Evolutionary conservation across 495 filamentous ascomycete genomes (phyloP).

Genomic region (Geoglossum glabrum): DNA sequence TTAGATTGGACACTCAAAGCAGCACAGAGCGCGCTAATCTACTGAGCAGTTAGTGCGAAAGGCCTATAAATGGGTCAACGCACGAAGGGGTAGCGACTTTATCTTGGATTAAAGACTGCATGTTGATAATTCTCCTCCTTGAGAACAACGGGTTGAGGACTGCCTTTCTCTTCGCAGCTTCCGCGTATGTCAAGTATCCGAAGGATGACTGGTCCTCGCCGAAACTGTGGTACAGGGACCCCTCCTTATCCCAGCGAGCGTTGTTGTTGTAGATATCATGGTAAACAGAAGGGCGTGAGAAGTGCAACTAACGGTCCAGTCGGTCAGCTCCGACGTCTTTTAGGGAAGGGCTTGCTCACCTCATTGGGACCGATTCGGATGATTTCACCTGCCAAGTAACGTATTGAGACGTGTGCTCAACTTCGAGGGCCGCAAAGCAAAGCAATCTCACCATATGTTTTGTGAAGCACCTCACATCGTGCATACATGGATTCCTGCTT

Average conservation of each 20-base stretch:
- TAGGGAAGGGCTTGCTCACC: slow-evolving; percentile 5
- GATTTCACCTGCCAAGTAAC: too few species aligned
- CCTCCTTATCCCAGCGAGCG: slow-evolving; percentile 23
- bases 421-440: too few species aligned
- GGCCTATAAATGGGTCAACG: too few species aligned
- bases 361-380: slow-evolving; percentile 17
- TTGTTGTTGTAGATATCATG: slow-evolving; percentile 20
- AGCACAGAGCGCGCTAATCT: slow-evolving; percentile 12
- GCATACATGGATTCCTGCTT: slow-evolving; percentile 15
- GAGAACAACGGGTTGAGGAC: slow-evolving; percentile 22
- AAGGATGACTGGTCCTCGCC: slow-evolving; percentile 20
- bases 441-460: slow-evolving; percentile 15
- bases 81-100: too few species aligned
- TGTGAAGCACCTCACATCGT: slow-evolving; percentile 20
- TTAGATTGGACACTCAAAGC: slow-evolving; percentile 10
- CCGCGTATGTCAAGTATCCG: slow-evolving; percentile 14
- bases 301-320: slow-evolving; percentile 27
- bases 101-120: slow-evolving; percentile 17
- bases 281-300: slow-evolving; percentile 20
- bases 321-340: too few species aligned
- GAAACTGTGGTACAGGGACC: slow-evolving; percentile 18
- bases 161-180: slow-evolving; percentile 19
- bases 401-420: too few species aligned
- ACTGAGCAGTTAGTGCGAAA: too few species aligned
- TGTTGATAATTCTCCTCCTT: slow-evolving; percentile 12